phyloP scores from a whole-genome alignment of 1,284 basidiomycete genomes.

The Stygiomarasmius scandens region DNA sequence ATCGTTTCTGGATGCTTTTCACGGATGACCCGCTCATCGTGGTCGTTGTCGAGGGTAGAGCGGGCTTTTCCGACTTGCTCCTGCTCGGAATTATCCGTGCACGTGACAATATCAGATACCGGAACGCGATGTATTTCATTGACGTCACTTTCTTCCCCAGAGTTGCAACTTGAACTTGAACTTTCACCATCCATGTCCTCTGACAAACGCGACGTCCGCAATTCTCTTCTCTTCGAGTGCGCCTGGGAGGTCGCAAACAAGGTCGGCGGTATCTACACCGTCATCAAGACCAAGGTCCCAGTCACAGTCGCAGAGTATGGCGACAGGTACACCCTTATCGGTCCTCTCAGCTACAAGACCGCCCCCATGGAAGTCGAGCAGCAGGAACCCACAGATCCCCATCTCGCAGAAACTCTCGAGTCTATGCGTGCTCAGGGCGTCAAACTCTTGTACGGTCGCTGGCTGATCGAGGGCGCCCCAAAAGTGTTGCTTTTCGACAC shows the following conservation, averaged over 20 bases:
- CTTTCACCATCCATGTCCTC: conserved; percentile 25
- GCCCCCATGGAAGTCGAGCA: conserved; percentile 98
- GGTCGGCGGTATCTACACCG: conserved; percentile 98
- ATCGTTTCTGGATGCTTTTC: background rate
- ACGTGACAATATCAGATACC: too few relatives aligned
- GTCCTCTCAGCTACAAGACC: conserved; percentile 95
- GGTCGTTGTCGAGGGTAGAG: background rate
- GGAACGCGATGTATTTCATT: background rate
- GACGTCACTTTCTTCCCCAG: background rate
- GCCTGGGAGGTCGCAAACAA: conserved; percentile 97
- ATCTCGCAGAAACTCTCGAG: conserved; percentile 72
- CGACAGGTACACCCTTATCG: conserved; percentile 91
- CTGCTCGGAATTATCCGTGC: too few relatives aligned
- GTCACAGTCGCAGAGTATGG: conserved; percentile 94
- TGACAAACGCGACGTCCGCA: conserved; percentile 71
- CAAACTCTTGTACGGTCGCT: conserved; percentile 93
- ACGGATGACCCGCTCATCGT: background rate
- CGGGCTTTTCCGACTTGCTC: background rate
- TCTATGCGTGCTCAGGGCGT: conserved; percentile 87
- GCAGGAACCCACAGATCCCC: conserved; percentile 79
- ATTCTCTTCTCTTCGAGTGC: conserved; percentile 84
- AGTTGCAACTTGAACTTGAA: background rate
- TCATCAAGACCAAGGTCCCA: conserved; percentile 99
- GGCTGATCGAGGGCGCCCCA: conserved; percentile 97
- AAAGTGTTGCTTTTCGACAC: conserved; percentile 96